Evolutionary conservation across 371 early-diverging fungal genomes (phyloP), one percentile per base, ranked within the genome.

Genomic region (Circinella minor): DNA sequence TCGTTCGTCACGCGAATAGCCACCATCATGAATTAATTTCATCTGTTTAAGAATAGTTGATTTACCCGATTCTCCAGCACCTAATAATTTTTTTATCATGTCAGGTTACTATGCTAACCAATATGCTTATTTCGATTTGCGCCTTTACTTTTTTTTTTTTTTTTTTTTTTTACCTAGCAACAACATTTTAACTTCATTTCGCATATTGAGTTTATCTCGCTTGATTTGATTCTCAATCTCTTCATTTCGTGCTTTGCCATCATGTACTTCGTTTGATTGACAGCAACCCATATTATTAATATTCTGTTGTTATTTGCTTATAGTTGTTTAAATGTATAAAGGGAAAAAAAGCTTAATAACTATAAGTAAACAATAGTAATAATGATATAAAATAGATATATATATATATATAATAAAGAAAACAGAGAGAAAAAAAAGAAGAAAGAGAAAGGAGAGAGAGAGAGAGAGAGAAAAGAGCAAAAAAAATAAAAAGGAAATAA

Each of bases 41-140:
- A 98, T 98, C 77, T 98, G 98, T 77, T 98, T 98, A 57, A 98
- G 78, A 71, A 98, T 95, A 11, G 99, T 98, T 49, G 94, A 93
- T 81, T 98, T 98, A 48, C 99, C 99, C 6, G 97, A 96, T 85
- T 98, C 99, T 74, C 99, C 99, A 37, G 98, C 95, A 71, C 98
- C 97, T 96, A 51, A 3, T 6, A 43, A 43, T 43, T 66, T 20
- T 34, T 61, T 43, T 11, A 1, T 27, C 2, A 27, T 27, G 2
- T 27, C 27, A 27, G 27, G 27, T 27, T 27, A 27, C 27, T 27
- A 27, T 27, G 27, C 27, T 2, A 27, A 2, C 27, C 0, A 27
- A 27, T 1, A 43, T 43, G 43, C 43, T 43, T 43, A 43, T 43
- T 43, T 43, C 11, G 43, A 11, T 43, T 43, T 43, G 6, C 11